Base-by-base conservation (phyloP, 495 filamentous ascomycete species). In the Hypoxylon rickii region DNA sequence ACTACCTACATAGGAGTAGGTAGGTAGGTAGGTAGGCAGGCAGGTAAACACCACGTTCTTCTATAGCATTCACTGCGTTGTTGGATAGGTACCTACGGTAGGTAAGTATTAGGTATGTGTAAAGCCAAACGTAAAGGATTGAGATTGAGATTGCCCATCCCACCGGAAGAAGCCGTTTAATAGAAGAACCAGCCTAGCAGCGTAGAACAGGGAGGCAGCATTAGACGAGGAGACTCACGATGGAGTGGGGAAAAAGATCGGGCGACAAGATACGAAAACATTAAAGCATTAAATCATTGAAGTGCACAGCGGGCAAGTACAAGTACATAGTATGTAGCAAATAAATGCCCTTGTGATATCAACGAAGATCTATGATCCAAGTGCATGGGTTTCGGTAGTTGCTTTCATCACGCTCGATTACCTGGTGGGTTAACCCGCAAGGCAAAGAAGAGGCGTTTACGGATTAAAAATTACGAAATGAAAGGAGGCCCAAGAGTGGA, bases 401-500 rank as follows among this genome's bases (percentile, higher is more conserved):
- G n/a, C n/a, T n/a, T n/a, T n/a, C n/a, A n/a, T n/a, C n/a, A n/a
- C n/a, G n/a, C n/a, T n/a, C n/a, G n/a, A n/a, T n/a, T n/a, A n/a
- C n/a, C n/a, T n/a, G n/a, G n/a, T n/a, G n/a, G n/a, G n/a, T n/a
- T n/a, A n/a, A n/a, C n/a, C n/a, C n/a, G 10, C 24, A 29, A 29
- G 4, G 24, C 24, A 29, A 29, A 29, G 10, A 29, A 29, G 24
- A 32, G 44, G 29, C 22, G 46, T 13, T 26, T 17, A 13, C 18
- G 15, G 17, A 26, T 10, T 29, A 4, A 10, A 29, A 10, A 29
- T 2, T 8, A 7, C 20, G 34, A 61, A 38, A 50, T 45, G 40
- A 55, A 55, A 36, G 46, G 39, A 36, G 46, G 39, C 2, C 11
- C 12, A 26, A 40, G n/a, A 33, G 40, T 55, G 44, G 51, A 47